Base-by-base conservation (phyloP, 129 eudicot species). In the Glebionis coronaria region DNA sequence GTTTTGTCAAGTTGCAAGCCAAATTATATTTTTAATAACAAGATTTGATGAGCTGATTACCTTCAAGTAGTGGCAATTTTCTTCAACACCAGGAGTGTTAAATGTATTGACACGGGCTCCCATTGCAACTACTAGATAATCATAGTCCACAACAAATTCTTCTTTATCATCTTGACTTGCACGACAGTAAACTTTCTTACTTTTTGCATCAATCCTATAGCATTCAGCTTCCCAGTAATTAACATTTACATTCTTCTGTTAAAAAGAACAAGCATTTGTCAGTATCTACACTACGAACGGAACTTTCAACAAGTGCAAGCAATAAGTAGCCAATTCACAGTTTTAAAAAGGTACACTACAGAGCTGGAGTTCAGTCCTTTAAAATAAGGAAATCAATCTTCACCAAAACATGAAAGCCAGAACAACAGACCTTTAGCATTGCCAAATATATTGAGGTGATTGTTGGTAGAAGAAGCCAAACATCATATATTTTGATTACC, bases 181-280 rank as follows among this genome's bases (percentile, higher is more conserved):
- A 54, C 85, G 88, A 65, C 97, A 90, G 29, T 86, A 80, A 57
- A 90, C 86, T 69, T 90, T 90, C 82, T 86, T 90, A 44, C 82
- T 90, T 79, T 75, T 81, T 27, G 90, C 81, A 73, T 90, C 97
- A 71, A 90, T 86, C 81, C 79, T 90, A 75, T 79, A 68, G 79
- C 97, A 90, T 67, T 90, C 97, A 64, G 97, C 97, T 77, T 90
- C 97, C 84, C 84, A 82, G 64, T 81, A 90, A 61, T 76, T 75
- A 70, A 80, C 82, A 74, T 73, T 76, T 5, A 84, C 67, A n/a
- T 82, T 80, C 82, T 86, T 90, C 97, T 90, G 88, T 77, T 50
- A 54, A 50, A 74, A 18, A 65, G 31, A 76, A 18, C 25, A 69
- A 15, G 16, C 70, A 60, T 28, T 5, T n/a, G 58, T 80, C 49